Conservation (phyloP, 2,329 filamentous ascomycete species). For the Aspergillus costaricaensis region DNA sequence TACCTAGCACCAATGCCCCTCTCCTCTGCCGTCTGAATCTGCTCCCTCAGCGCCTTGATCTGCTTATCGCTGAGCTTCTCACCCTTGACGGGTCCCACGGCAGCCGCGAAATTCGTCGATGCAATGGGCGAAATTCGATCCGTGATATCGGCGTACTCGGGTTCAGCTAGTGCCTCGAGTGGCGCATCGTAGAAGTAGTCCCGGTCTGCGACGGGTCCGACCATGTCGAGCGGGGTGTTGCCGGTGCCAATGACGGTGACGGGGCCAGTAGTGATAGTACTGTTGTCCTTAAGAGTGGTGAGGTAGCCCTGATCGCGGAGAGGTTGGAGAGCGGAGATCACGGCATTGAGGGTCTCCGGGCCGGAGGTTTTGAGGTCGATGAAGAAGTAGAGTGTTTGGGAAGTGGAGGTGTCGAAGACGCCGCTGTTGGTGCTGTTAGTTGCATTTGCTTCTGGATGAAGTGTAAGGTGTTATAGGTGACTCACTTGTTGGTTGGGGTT, state of each 20-base stretch:
- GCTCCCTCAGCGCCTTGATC: slow-evolving; percentile 51
- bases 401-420: slow-evolving; percentile 58
- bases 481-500: slow-evolving; percentile 52
- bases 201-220: slow-evolving; percentile 48
- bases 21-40: slow-evolving; percentile 56
- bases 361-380: slow-evolving; percentile 65
- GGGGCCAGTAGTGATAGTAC: slow-evolving; percentile 49
- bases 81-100: slow-evolving; percentile 43
- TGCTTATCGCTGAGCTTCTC: slow-evolving; percentile 42
- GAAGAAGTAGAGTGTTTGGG: slow-evolving; percentile 65
- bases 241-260: slow-evolving; percentile 66
- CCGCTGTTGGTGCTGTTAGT: slow-evolving; percentile 40
- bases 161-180: slow-evolving; percentile 47
- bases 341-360: slow-evolving; percentile 56
- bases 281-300: slow-evolving; percentile 52
- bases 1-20: slow-evolving; percentile 63
- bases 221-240: slow-evolving; percentile 53
- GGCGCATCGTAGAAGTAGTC: slow-evolving; percentile 65
- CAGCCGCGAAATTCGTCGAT: slow-evolving; percentile 51
- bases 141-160: slow-evolving; percentile 49
- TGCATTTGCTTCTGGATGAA: too few species aligned
- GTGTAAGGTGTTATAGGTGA: neutral
- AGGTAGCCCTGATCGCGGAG: slow-evolving; percentile 57
- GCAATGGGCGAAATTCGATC: slow-evolving; percentile 56
- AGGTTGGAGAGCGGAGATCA: slow-evolving; percentile 59